Evolutionary conservation across 2,329 filamentous ascomycete species (phyloP), one percentile per base, ranked within the genome.

Genomic region (Penicillium crustosum): DNA sequence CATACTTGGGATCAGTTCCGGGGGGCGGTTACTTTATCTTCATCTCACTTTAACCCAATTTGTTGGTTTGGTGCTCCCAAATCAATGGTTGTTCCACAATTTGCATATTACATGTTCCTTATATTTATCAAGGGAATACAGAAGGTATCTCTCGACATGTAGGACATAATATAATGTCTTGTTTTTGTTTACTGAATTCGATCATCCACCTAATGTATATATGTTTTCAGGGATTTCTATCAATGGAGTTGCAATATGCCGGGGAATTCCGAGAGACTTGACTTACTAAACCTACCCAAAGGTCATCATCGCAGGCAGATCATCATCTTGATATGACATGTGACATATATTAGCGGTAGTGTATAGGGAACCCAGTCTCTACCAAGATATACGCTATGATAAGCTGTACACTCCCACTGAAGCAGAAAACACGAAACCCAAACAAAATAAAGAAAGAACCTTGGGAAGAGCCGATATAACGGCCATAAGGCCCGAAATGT

Each of bases 401-500:
- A 27, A 45, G 17, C 27, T 33, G 36, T 53, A 47, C 31, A 47
- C 13, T 2, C 12, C 4, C 8, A 36, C 1, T 17, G 12, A 27
- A 31, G 6, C 17, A 51, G 6, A n/a, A 43, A 25, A 29, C n/a
- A 21, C 4, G 6, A 10, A n/a, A 36, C 31, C 10, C 3, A 27
- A 27, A 5, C 7, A 53, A 39, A 45, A 27, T 15, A 52, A 27
- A 41, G 49, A 15, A 25, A 39, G 39, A 25, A 35, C 21, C 13
- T 1, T 36, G 31, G 36, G 39, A 49, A 53, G 41, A 53, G 29
- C 49, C 49, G 49, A 31, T 43, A 48, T 41, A 53, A 57, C 36
- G 36, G 55, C 49, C 55, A 43, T 43, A 53, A 43, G 55, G 49
- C 49, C 55, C 43, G 55, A 53, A 57, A 57, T 57, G 43, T 57